Conservation (phyloP, 1,284 basidiomycete genomes). For the Exobasidium cylindrosporum region DNA sequence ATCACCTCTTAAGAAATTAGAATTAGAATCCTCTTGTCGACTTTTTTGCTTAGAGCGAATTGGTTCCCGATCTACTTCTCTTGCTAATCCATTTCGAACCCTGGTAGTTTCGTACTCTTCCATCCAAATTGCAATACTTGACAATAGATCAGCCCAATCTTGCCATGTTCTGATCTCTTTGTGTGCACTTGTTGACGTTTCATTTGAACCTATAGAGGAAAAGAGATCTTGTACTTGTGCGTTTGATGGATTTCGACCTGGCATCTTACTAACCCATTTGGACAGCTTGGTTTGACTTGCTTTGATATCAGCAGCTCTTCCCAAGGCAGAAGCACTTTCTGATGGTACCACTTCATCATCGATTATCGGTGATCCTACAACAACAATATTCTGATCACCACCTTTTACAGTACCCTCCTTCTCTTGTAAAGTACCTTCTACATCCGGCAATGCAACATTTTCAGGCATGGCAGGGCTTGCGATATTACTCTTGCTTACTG, state of each 20-base stretch:
- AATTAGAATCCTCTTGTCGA: background rate
- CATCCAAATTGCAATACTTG: slow-evolving; percentile 44
- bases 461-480: background rate
- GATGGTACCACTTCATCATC: background rate
- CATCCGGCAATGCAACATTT: background rate
- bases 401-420: background rate
- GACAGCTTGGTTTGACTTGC: background rate
- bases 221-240: background rate
- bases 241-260: background rate
- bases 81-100: slow-evolving; percentile 35
- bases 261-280: background rate
- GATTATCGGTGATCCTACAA: background rate
- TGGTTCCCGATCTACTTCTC: slow-evolving; percentile 29
- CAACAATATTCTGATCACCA: background rate
- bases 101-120: slow-evolving; percentile 45
- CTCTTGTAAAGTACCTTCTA: background rate
- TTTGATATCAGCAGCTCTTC: background rate
- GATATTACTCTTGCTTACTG: background rate
- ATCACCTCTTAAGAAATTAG: background rate
- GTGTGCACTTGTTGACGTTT: background rate
- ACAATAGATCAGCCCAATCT: slow-evolving; percentile 40
- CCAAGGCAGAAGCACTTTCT: background rate
- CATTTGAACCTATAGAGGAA: background rate
- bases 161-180: slow-evolving; percentile 31
- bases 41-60: background rate